Percentiles rank a stretch among this genome's conserved stretches.
phyloP scores from a whole-genome alignment of 805 yeast species.

The Ascoidea asiatica region DNA sequence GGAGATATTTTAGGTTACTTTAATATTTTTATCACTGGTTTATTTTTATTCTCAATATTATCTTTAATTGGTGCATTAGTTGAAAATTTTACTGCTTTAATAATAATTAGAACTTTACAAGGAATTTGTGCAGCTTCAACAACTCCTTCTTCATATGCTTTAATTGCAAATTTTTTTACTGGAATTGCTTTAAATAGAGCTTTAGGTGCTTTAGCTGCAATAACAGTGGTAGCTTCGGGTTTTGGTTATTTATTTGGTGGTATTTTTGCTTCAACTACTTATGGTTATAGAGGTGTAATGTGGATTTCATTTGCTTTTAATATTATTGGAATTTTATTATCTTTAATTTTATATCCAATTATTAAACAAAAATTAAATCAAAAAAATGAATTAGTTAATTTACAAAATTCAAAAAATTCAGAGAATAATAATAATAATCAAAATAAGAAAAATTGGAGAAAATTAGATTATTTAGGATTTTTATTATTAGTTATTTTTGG shows the following conservation, averaged over 20 bases:
- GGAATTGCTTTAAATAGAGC: conserved; percentile 17
- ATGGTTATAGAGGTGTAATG: conserved; percentile 6
- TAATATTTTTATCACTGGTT: conserved; percentile 15
- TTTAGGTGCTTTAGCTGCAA: conserved; percentile 14
- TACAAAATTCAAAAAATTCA: no score
- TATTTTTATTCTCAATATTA: conserved; percentile 14
- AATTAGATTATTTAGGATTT: conserved; percentile 24
- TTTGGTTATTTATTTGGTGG: conserved; percentile 9
- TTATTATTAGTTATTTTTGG: conserved; percentile 20
- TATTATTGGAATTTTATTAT: conserved; percentile 11
- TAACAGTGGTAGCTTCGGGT: conserved; percentile 16
- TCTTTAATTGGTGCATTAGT: conserved; percentile 23
- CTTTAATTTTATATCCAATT: no score
- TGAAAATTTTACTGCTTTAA: conserved; percentile 20
- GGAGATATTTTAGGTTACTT: conserved; percentile 25
- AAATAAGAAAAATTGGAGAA: conserved; percentile 7
- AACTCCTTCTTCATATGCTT: conserved; percentile 23
- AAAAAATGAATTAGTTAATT: no score
- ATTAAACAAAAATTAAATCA: no score
- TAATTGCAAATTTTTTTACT: conserved; percentile 18
- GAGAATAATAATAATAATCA: no score
- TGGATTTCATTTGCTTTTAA: conserved; percentile 10
- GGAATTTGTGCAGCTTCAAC: conserved; percentile 29
- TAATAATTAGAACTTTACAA: conserved; percentile 30
- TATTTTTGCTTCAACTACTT: conserved; percentile 2